Percentiles rank a stretch among this genome's conserved stretches.
Evolutionary conservation across 345 rosid genomes (phyloP).

Genomic region (Schrenkiella parvula): DNA sequence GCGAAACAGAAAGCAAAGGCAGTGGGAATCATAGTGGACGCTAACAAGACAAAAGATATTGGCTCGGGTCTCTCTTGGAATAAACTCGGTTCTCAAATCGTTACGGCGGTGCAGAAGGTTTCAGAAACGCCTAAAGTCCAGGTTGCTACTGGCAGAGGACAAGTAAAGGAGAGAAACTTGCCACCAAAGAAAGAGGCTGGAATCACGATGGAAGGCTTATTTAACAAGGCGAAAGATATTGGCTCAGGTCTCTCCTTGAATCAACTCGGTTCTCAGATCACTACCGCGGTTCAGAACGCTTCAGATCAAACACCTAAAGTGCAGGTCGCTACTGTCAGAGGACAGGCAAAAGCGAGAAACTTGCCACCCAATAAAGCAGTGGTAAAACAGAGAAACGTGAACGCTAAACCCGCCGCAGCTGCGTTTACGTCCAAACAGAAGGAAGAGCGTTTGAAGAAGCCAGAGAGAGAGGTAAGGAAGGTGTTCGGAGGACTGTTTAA

Average conservation of each 20-base stretch:
- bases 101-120: slow-evolving; percentile 46
- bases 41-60: slow-evolving; percentile 62
- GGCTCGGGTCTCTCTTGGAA: slow-evolving; percentile 72
- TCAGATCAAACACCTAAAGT: slow-evolving; percentile 43
- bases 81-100: slow-evolving; percentile 59
- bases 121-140: slow-evolving; percentile 47
- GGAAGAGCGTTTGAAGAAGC: slow-evolving; percentile 27
- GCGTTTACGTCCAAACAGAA: slow-evolving; percentile 35
- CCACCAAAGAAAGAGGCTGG: slow-evolving; percentile 63
- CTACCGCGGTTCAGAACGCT: slow-evolving; percentile 46
- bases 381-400: slow-evolving; percentile 37
- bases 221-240: slow-evolving; percentile 64
- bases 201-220: slow-evolving; percentile 40
- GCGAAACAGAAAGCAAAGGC: slow-evolving; percentile 57
- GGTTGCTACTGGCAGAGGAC: slow-evolving; percentile 86
- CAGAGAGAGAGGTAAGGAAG: slow-evolving; percentile 66
- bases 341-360: slow-evolving; percentile 76
- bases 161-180: slow-evolving; percentile 68
- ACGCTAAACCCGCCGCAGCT: slow-evolving; percentile 29
- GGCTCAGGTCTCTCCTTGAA: slow-evolving; percentile 68
- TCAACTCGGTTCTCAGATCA: slow-evolving; percentile 59
- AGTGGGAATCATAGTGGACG: slow-evolving; percentile 46
- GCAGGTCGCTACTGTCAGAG: slow-evolving; percentile 82
- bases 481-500: slow-evolving; percentile 81
- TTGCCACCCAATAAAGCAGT: slow-evolving; percentile 59